Conservation (phyloP, 352 stramenopile genomes). For the Phytopythium litorale region DNA sequence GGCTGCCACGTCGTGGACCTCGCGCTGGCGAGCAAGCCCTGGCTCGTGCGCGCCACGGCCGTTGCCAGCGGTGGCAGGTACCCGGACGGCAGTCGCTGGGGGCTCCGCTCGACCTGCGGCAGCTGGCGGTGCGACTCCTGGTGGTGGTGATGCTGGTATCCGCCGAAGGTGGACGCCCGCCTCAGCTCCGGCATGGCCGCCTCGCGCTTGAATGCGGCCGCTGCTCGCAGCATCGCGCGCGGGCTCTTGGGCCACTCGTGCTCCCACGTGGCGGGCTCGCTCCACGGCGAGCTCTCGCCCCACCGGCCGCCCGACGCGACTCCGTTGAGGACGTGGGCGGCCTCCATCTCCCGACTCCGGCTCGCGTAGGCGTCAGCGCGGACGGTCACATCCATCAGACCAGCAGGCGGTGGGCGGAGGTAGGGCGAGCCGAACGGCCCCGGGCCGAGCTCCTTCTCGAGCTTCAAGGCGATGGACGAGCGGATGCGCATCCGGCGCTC, state of each 20-base stretch:
- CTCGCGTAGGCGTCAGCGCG: background rate
- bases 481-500: slow-evolving; percentile 34
- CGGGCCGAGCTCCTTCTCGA: slow-evolving; percentile 27
- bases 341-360: slow-evolving; percentile 13
- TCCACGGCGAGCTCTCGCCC: background rate
- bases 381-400: slow-evolving; percentile 10
- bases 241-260: slow-evolving; percentile 24
- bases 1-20: slow-evolving; percentile 23
- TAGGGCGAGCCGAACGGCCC: slow-evolving; percentile 27
- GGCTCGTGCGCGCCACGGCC: slow-evolving; percentile 26
- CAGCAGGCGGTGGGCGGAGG: slow-evolving; percentile 17
- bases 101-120: slow-evolving; percentile 1
- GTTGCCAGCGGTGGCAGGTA: slow-evolving; percentile 33
- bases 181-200: slow-evolving; percentile 8
- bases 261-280: slow-evolving; percentile 12
- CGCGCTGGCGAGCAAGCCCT: slow-evolving; percentile 21
- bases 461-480: slow-evolving; percentile 28
- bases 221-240: slow-evolving; percentile 34
- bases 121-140: background rate
- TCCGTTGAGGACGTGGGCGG: slow-evolving; percentile 16
- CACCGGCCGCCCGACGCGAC: slow-evolving; percentile 8
- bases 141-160: slow-evolving; percentile 1
- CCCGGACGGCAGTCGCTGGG: slow-evolving; percentile 10
- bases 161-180: slow-evolving; percentile 2
- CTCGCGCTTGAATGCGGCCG: slow-evolving; percentile 26